Percentiles rank a stretch among this genome's conserved stretches.
Conservation (phyloP, 345 rosid species). For the Jatropha curcas region DNA sequence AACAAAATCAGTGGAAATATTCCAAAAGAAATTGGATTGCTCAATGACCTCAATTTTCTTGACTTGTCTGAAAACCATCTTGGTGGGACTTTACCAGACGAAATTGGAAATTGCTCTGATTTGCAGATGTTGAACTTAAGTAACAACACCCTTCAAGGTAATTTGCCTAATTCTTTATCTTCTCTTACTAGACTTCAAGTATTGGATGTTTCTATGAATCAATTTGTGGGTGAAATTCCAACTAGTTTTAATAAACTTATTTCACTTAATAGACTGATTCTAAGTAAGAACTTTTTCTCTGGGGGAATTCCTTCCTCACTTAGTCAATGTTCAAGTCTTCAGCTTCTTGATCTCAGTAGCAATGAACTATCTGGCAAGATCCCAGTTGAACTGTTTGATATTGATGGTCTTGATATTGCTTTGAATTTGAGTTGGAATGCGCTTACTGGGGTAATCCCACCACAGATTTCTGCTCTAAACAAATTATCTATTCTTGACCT, state of each 20-base stretch:
- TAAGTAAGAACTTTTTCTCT: slow-evolving; percentile 61
- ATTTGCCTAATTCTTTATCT: slow-evolving; percentile 60
- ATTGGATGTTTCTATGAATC: slow-evolving; percentile 68
- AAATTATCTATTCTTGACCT: slow-evolving; percentile 83
- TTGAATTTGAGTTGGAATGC: slow-evolving; percentile 82
- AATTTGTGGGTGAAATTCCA: slow-evolving; percentile 57
- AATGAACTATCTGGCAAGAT: slow-evolving; percentile 66
- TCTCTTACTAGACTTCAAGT: slow-evolving; percentile 70
- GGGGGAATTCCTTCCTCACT: slow-evolving; percentile 70
- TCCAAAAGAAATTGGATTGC: slow-evolving; percentile 68
- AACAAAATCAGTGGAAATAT: slow-evolving; percentile 66
- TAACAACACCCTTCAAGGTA: slow-evolving; percentile 65
- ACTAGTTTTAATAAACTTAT: slow-evolving; percentile 63
- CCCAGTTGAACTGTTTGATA: slow-evolving; percentile 63
- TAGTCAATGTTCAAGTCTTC: slow-evolving; percentile 71
- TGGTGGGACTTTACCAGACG: slow-evolving; percentile 65
- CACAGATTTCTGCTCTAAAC: slow-evolving; percentile 63
- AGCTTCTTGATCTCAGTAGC: slow-evolving; percentile 84
- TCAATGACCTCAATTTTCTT: slow-evolving; percentile 64
- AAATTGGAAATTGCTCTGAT: slow-evolving; percentile 69
- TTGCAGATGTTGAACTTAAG: slow-evolving; percentile 83
- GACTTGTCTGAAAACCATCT: slow-evolving; percentile 73
- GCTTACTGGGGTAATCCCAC: slow-evolving; percentile 72
- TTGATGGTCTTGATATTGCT: slow-evolving; percentile 80
- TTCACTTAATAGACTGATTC: slow-evolving; percentile 63